Evolutionary conservation across 2,329 filamentous ascomycete genomes (phyloP).

Genomic region (Fusarium sp.): DNA sequence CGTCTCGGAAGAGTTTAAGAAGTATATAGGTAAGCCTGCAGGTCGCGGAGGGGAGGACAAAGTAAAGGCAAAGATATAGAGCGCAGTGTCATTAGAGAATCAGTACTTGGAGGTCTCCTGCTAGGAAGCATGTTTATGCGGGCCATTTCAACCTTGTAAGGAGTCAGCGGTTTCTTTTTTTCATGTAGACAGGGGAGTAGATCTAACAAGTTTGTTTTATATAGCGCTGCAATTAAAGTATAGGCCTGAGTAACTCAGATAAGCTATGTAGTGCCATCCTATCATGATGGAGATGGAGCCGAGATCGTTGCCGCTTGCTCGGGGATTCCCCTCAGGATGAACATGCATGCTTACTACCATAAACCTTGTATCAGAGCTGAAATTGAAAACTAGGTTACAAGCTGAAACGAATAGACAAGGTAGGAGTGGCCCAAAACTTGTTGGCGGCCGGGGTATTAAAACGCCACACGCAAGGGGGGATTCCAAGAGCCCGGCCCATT

Average conservation of each 20-base stretch:
- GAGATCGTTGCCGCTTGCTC: too few species aligned
- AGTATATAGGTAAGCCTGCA: conserved; percentile 56
- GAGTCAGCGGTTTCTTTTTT: conserved; percentile 22
- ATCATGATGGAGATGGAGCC: not conserved
- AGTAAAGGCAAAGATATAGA: conserved; percentile 47
- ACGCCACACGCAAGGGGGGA: too few species aligned
- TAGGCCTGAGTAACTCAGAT: not conserved
- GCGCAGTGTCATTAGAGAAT: not conserved
- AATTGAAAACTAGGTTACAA: not conserved
- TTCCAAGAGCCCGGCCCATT: not conserved
- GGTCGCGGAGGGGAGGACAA: conserved; percentile 19
- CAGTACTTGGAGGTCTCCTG: not conserved
- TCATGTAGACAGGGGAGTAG: conserved; percentile 14
- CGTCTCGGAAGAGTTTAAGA: conserved; percentile 59
- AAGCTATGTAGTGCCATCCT: not conserved
- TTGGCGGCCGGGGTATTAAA: not conserved
- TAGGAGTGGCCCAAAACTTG: not conserved
- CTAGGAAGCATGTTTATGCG: not conserved
- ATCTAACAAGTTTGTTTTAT: not conserved
- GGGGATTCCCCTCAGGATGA: too few species aligned
- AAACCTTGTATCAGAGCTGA: conserved; percentile 11
- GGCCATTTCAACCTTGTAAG: conserved; percentile 18
- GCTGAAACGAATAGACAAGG: conserved; percentile 3
- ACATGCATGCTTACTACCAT: not conserved
- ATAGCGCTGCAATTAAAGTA: not conserved